Evolutionary conservation across 2,329 filamentous ascomycete genomes (phyloP).

Genomic region (Penicillium sp.): DNA sequence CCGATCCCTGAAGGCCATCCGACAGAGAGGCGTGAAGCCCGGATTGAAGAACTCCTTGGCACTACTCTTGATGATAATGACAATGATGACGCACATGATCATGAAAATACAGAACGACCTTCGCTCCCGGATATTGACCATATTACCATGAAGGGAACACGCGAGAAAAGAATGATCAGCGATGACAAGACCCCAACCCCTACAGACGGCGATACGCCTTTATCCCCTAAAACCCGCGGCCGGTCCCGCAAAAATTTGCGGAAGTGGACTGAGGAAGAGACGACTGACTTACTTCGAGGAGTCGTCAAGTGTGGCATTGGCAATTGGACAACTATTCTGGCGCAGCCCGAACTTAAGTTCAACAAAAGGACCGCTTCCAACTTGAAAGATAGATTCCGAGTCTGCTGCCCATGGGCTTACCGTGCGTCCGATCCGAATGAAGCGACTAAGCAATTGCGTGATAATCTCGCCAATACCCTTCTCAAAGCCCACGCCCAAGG

Average conservation of each 20-base stretch:
- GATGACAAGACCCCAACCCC: conserved; percentile 3
- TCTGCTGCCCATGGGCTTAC: conserved; percentile 53
- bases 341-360: conserved; percentile 57
- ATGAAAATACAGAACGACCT: conserved; percentile 13
- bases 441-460: conserved; percentile 37
- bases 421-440: conserved; percentile 38
- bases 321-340: conserved; percentile 62
- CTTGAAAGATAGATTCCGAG: conserved; percentile 61
- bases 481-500: conserved; percentile 31
- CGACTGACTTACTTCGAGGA: conserved; percentile 55
- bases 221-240: conserved; percentile 34
- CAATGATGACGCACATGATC: conserved; percentile 14
- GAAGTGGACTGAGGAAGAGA: conserved; percentile 63
- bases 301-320: conserved; percentile 62
- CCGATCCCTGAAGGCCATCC: conserved; percentile 21
- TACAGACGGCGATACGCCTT: conserved; percentile 19
- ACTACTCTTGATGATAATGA: conserved; percentile 25
- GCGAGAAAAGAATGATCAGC: conserved; percentile 8
- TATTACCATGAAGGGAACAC: neutral
- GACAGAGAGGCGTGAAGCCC: conserved; percentile 33
- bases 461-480: conserved; percentile 34
- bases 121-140: conserved; percentile 1
- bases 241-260: conserved; percentile 50
- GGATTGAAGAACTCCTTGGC: conserved; percentile 37
- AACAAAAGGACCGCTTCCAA: conserved; percentile 60